Conservation (phyloP, 2,329 filamentous ascomycete species). For the Ceratocystis lukuohia region DNA sequence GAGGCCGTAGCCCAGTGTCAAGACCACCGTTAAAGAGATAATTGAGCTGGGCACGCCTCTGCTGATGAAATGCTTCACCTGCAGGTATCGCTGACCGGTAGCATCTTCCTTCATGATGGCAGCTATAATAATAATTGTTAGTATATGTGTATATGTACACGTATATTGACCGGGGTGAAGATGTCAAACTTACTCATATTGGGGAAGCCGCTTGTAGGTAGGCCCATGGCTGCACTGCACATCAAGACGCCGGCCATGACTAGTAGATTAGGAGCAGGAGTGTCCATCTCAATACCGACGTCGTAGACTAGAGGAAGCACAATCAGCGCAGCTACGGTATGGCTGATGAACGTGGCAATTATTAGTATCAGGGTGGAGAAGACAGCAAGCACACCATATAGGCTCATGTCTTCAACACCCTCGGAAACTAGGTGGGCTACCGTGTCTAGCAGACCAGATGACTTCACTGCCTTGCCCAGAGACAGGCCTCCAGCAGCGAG, state of each 20-base stretch:
- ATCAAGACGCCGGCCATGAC: conserved; percentile 94
- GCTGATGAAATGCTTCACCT: conserved; percentile 88
- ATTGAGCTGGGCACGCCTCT: conserved; percentile 81
- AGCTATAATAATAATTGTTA: conserved; percentile 37
- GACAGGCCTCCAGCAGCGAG: conserved; percentile 86
- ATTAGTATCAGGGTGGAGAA: conserved; percentile 77
- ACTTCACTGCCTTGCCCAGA: conserved; percentile 86
- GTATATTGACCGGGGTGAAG: neutral
- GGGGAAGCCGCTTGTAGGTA: conserved; percentile 92
- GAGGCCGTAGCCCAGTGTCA: conserved; percentile 79
- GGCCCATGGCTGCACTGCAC: conserved; percentile 90
- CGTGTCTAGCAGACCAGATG: conserved; percentile 79
- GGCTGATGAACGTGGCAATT: conserved; percentile 93
- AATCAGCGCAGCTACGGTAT: conserved; percentile 91
- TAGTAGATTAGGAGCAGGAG: conserved; percentile 84
- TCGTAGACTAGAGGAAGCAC: conserved; percentile 81
- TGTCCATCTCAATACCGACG: conserved; percentile 70
- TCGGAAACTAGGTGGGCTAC: conserved; percentile 66
- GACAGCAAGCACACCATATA: conserved; percentile 77
- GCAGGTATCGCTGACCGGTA: conserved; percentile 80
- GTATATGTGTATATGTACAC: neutral
- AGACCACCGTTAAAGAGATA: conserved; percentile 65
- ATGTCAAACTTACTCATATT: conserved; percentile 79
- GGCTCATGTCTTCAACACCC: conserved; percentile 59
- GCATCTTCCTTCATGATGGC: conserved; percentile 99